Base-by-base conservation (phyloP, 495 filamentous ascomycete species). In the Neurospora sp. region DNA sequence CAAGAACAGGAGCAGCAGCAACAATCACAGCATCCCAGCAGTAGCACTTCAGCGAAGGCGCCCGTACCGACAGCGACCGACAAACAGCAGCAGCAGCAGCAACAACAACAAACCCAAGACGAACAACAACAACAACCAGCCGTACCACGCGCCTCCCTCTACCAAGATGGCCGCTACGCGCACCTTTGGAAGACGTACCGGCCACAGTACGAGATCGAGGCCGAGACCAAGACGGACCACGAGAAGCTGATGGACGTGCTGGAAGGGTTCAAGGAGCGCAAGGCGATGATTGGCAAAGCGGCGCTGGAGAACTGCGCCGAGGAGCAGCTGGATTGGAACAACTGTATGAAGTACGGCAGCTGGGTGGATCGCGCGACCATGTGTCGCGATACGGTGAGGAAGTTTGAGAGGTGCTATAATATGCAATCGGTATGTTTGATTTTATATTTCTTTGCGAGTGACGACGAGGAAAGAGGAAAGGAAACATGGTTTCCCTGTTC, bases 221-320 rank as follows among this genome's bases (percentile, higher is more conserved):
- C 84, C 35, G 84, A 87, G 42, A 81, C 78, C 39, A 91, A 91
- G 77, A 89, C 88, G 40, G 89, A 94, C 59, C 87, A 91, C 78
- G 91, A 94, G 77, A 89, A 88, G 77, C 86, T 95, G 48, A 80
- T 82, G 70, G 90, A 93, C 77, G 89, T 98, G 72, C 84, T 97
- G 38, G 92, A 94, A 69, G 88, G 87, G 31, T 94, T 90, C 86
- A 97, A 97, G 81, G 87, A 92, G 78, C 91, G 93, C 73, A 92
- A 90, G 76, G 87, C 87, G 22, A 84, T 87, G 70, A 93, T 98
- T 70, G 92, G 92, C 22, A 86, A 87, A 22, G 93, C 92, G 8
- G 96, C 96, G 16, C 83, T 97, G 75, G 96, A 98, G 83, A 99
- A 98, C 80, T 99, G 96, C 83, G 91, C 93, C 0, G 74, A 93